Evolutionary conservation across 768 basidiomycete genomes (phyloP).

Genomic region (Xerocomellus intermedius): DNA sequence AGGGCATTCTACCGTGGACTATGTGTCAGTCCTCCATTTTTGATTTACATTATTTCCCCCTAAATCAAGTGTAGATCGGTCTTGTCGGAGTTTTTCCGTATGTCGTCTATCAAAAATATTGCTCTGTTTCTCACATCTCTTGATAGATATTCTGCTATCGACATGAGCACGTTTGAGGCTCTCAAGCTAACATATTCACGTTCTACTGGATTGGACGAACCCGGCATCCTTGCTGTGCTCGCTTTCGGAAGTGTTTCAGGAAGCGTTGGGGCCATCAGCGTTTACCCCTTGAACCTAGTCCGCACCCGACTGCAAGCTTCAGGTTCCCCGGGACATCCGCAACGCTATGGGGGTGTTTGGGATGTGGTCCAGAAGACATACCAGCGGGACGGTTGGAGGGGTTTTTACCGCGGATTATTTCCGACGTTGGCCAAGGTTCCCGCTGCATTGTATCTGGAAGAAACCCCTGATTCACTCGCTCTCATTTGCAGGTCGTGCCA

Average conservation of each 20-base stretch:
- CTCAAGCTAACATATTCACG: slow-evolving; percentile 87
- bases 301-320: slow-evolving; percentile 95
- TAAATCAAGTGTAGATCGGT: slow-evolving; percentile 63
- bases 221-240: slow-evolving; percentile 81
- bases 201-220: slow-evolving; percentile 86
- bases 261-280: slow-evolving; percentile 88
- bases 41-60: slow-evolving; percentile 8
- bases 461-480: slow-evolving; percentile 1
- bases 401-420: slow-evolving; percentile 90
- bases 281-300: slow-evolving; percentile 90
- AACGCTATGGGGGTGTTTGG: slow-evolving; percentile 81
- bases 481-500: slow-evolving; percentile 71
- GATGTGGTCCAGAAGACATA: slow-evolving; percentile 84
- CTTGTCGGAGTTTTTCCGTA: slow-evolving; percentile 96
- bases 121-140: slow-evolving; percentile 3
- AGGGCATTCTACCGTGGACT: slow-evolving; percentile 90
- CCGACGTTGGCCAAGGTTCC: slow-evolving; percentile 89
- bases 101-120: slow-evolving; percentile 21
- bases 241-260: slow-evolving; percentile 93
- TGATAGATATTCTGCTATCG: slow-evolving; percentile 84
- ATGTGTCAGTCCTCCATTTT: slow-evolving; percentile 55
- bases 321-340: slow-evolving; percentile 92
- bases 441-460: background rate
- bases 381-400: slow-evolving; percentile 85
- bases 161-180: slow-evolving; percentile 97